Percentiles rank a stretch among this genome's conserved stretches.
These are phyloP conservation scores for Mucuna pruriens DNA, from an alignment of 306 rosid species.

Conservation along the genomic window DNA sequence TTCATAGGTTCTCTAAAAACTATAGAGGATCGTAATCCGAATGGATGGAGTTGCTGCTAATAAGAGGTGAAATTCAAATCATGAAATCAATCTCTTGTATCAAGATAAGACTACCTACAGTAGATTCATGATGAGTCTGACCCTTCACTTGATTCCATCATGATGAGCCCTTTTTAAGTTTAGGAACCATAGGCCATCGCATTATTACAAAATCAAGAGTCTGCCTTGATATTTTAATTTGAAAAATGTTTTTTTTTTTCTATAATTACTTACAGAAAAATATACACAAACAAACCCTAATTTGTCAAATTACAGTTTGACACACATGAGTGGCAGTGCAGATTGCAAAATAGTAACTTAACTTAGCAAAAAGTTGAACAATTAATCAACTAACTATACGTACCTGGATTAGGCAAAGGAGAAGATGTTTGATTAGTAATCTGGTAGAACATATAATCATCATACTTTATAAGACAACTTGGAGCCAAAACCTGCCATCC, in stretches of 20 bases:
- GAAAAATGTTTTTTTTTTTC: background rate
- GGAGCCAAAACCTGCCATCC: conserved; percentile 47
- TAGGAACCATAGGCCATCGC: too few relatives aligned
- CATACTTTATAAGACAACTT: conserved; percentile 48
- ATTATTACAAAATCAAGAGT: background rate
- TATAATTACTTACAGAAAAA: too few relatives aligned
- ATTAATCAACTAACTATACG: background rate
- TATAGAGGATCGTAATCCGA: too few relatives aligned
- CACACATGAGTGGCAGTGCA: background rate
- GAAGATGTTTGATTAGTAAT: conserved; percentile 21
- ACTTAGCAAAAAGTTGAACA: background rate
- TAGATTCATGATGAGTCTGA: too few relatives aligned
- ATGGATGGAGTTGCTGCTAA: too few relatives aligned
- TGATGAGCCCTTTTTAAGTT: too few relatives aligned
- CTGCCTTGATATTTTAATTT: background rate
- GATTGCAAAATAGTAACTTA: background rate
- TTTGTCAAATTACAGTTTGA: background rate
- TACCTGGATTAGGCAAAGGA: conserved; percentile 30
- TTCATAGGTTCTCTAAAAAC: too few relatives aligned
- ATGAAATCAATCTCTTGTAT: too few relatives aligned
- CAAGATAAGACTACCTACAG: too few relatives aligned
- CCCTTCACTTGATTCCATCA: too few relatives aligned
- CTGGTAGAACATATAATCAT: conserved; percentile 37
- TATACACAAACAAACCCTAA: background rate
- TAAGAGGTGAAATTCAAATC: too few relatives aligned